Conservation (phyloP, 352 stramenopile genomes). For the Aphanomyces cochlioides region DNA sequence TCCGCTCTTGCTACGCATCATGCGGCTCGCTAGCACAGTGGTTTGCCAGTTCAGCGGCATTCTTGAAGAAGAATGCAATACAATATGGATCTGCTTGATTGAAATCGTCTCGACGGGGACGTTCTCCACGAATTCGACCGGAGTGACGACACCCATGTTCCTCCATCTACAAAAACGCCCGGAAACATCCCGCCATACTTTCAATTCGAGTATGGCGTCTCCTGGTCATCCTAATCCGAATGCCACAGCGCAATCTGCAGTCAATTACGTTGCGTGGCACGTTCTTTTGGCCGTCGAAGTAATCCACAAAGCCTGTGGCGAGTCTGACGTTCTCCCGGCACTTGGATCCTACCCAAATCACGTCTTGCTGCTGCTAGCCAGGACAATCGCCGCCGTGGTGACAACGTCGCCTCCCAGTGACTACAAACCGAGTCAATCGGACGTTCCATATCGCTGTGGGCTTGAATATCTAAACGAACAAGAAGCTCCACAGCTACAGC, state of each 20-base stretch:
- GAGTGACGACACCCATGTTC: constrained; percentile 37
- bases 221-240: constrained; percentile 18
- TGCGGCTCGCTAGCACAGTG: constrained; percentile 70
- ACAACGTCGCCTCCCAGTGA: constrained; percentile 70
- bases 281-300: constrained; percentile 79
- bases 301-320: constrained; percentile 63
- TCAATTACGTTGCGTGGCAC: constrained; percentile 81
- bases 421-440: constrained; percentile 47
- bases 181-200: background rate
- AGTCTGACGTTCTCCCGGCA: constrained; percentile 63
- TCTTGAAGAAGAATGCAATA: constrained; percentile 53
- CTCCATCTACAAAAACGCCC: constrained; percentile 35
- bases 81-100: constrained; percentile 59
- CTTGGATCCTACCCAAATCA: constrained; percentile 59
- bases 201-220: no score
- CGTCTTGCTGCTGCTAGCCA: constrained; percentile 53
- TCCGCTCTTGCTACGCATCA: constrained; percentile 74
- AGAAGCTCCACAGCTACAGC: constrained; percentile 67
- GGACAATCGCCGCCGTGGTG: constrained; percentile 70
- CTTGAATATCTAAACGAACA: constrained; percentile 81
- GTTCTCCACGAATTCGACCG: constrained; percentile 52
- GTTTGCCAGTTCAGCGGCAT: constrained; percentile 75
- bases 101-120: constrained; percentile 78
- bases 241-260: constrained; percentile 32
- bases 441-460: constrained; percentile 44